Evolutionary conservation across 352 stramenopile genomes (phyloP).

Genomic region (Achlya hypogyna): DNA sequence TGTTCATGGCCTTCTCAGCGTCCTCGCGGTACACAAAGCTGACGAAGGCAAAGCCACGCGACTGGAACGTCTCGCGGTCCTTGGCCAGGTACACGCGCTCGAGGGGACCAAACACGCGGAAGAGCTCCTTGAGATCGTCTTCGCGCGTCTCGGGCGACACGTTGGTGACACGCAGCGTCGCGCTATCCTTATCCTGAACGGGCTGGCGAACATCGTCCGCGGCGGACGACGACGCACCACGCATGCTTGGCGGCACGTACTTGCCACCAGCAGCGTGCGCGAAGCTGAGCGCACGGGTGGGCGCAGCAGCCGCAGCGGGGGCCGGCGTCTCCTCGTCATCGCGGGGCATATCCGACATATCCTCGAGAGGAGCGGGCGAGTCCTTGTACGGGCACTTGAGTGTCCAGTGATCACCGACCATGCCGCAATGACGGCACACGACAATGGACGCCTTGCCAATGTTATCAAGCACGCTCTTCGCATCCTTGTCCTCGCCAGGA

Average conservation of each 20-base stretch:
- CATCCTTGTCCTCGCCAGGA: constrained; percentile 81
- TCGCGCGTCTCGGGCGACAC: constrained; percentile 97
- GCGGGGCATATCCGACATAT: constrained; percentile 60
- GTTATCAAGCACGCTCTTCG: constrained; percentile 79
- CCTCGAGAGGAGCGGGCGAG: constrained; percentile 35
- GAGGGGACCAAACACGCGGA: constrained; percentile 94
- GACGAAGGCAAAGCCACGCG: constrained; percentile 97
- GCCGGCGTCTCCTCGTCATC: constrained; percentile 29
- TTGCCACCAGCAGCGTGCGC: constrained; percentile 46
- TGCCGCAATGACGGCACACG: constrained; percentile 83
- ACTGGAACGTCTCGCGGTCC: constrained; percentile 96
- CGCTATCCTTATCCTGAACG: constrained; percentile 46
- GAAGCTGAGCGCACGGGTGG: constrained; percentile 51
- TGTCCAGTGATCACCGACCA: constrained; percentile 85
- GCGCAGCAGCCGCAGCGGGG: constrained; percentile 25
- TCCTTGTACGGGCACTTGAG: constrained; percentile 89
- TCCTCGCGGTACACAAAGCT: constrained; percentile 96
- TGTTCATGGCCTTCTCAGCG: constrained; percentile 94
- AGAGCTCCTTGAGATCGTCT: constrained; percentile 98
- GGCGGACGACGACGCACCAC: constrained; percentile 33
- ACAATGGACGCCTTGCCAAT: constrained; percentile 86
- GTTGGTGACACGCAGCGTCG: constrained; percentile 98
- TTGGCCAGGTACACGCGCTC: constrained; percentile 97
- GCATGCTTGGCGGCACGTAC: constrained; percentile 80
- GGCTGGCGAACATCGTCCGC: constrained; percentile 31